Evolutionary conservation across 208 protist species (phyloP), one percentile per base, ranked within the genome.

Genomic region (Angomonas ambiguus): DNA sequence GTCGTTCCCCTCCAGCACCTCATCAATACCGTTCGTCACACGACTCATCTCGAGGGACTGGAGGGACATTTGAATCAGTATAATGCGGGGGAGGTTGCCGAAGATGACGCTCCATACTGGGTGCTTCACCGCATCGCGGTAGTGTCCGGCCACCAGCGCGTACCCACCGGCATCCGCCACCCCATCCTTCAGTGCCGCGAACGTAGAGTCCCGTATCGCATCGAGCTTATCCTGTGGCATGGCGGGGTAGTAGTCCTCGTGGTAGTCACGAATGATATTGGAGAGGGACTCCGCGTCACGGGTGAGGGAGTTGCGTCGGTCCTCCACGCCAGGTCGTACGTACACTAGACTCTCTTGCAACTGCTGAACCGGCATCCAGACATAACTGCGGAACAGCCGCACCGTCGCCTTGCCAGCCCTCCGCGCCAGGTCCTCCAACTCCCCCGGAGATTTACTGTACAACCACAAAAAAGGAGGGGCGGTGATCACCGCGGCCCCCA

Each of bases 191-290:
- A 88, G 64, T n/a, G 74, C 63, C 20, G 78, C 49, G 42, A 87
- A 63, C 30, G 87, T 76, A 53, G 71, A 56, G 11, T 73, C 60
- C 0, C 77, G 87, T 55, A 91, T 28, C 35, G 62, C 60, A 10
- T 83, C 69, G 35, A 87, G 76, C 27, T 73, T 53, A 1, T 55
- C 62, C 56, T 75, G 60, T 11, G 71, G 25, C 61, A 77, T 72
- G 31, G 61, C 67, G 1, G 76, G 75, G 65, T 82, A 87, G 74
- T 88, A 82, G 71, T 91, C 81, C 32, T 82, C 82, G 63, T 91
- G 75, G 51, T 90, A 94, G 60, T 94, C 87, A 10, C 76, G 70
- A 35, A 94, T 88, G 32, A 94, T 87, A 51, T 94, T 88, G 0
- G 87, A 82, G 20, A 91, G 72, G 18, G 84, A 73, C 30, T 69